A percentile compares a stretch with the other conserved stretches of the same genome.
Evolutionary conservation across 2,329 filamentous ascomycete genomes (phyloP).

Genomic region (Penicillium sp.): DNA sequence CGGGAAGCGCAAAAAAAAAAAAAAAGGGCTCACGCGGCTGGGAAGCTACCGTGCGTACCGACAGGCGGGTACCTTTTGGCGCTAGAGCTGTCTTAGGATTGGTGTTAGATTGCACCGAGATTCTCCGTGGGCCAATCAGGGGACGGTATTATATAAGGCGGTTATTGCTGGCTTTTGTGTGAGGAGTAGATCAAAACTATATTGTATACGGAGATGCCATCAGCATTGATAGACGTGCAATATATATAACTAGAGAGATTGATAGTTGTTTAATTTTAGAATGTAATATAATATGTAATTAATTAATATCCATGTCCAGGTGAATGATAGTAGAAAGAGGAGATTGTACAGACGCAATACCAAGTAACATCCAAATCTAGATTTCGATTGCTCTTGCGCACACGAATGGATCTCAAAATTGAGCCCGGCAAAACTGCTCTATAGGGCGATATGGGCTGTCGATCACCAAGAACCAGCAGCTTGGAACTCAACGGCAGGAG

Average conservation of each 20-base stretch:
- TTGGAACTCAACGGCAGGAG: slow-evolving; percentile 23
- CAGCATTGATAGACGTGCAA: background rate
- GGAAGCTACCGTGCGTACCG: slow-evolving; percentile 4
- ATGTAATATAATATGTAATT: background rate
- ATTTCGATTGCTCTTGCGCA: background rate
- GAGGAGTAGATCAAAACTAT: background rate
- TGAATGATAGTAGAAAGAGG: background rate
- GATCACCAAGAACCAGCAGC: slow-evolving; percentile 19
- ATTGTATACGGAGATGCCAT: background rate
- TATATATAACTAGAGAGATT: background rate
- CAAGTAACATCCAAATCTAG: background rate
- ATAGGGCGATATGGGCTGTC: slow-evolving; percentile 15
- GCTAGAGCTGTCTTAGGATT: slow-evolving; percentile 3
- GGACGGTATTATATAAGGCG: background rate
- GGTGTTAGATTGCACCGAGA: slow-evolving; percentile 21
- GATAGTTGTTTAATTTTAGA: background rate
- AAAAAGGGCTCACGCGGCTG: background rate
- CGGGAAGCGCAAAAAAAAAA: background rate
- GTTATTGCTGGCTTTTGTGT: background rate
- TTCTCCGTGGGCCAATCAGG: slow-evolving; percentile 25
- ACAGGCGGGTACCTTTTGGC: slow-evolving; percentile 19
- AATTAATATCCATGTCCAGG: too few relatives aligned
- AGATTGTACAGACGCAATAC: background rate
- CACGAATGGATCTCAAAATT: slow-evolving; percentile 4
- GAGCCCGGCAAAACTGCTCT: slow-evolving; percentile 8